Evolutionary conservation across 2,329 filamentous ascomycete species (phyloP).

Genomic region (Monosporascus cannonballus): DNA sequence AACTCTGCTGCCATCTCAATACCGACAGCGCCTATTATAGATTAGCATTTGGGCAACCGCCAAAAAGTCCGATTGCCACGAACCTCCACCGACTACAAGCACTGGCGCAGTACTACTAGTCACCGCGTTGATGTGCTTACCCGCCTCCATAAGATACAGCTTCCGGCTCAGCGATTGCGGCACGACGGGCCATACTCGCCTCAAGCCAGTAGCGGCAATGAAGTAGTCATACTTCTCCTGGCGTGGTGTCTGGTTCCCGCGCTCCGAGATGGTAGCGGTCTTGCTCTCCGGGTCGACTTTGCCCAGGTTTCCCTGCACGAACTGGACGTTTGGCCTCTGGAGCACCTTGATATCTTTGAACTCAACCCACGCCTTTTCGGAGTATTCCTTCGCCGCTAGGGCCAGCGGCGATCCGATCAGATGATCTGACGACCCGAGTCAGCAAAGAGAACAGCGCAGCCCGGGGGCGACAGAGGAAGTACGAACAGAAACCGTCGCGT

Average conservation of each 20-base stretch:
- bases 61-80: slow-evolving; percentile 1
- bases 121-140: slow-evolving; percentile 51
- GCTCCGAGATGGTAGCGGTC: slow-evolving; percentile 49
- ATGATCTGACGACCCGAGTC: slow-evolving; percentile 48
- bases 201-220: slow-evolving; percentile 64
- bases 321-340: slow-evolving; percentile 53
- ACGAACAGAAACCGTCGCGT: slow-evolving; percentile 75
- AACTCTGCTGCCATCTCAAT: slow-evolving; percentile 79
- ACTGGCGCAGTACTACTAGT: slow-evolving; percentile 50
- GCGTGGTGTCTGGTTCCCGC: slow-evolving; percentile 35
- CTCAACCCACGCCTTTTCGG: slow-evolving; percentile 63
- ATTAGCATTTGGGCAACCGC: not conserved
- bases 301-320: slow-evolving; percentile 60
- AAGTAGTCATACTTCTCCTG: slow-evolving; percentile 64
- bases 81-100: slow-evolving; percentile 67
- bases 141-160: slow-evolving; percentile 57
- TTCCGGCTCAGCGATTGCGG: slow-evolving; percentile 59
- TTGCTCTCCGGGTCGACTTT: slow-evolving; percentile 54
- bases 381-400: slow-evolving; percentile 56
- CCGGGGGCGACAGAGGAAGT: not conserved
- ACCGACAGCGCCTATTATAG: slow-evolving; percentile 60
- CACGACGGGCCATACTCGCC: slow-evolving; percentile 65
- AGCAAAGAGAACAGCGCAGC: not conserved
- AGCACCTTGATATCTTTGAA: slow-evolving; percentile 63
- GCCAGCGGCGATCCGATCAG: slow-evolving; percentile 70